phyloP scores from a whole-genome alignment of 2,329 filamentous ascomycete genomes.

The Phialophora macrospora region DNA sequence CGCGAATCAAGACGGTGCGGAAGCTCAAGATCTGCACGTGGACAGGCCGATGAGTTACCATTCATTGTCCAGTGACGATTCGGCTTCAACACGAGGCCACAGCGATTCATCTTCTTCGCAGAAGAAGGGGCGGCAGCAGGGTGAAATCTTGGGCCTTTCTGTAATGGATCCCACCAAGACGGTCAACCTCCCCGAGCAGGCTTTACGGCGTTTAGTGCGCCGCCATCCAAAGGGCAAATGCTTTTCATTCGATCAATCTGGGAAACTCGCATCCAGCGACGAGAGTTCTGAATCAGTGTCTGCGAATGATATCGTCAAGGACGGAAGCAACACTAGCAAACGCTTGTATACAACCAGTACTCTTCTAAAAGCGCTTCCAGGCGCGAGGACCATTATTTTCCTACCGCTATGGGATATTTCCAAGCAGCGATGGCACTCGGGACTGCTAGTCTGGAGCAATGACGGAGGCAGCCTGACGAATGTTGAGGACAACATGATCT shows the following conservation, averaged over 20 bases:
- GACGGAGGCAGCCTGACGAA: conserved; percentile 41
- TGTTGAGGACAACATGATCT: conserved; percentile 48
- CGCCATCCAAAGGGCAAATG: conserved; percentile 55
- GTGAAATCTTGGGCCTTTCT: conserved; percentile 23
- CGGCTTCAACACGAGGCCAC: conserved; percentile 14
- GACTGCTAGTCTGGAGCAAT: conserved; percentile 53
- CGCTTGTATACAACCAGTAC: conserved; percentile 27
- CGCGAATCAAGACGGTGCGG: neutral
- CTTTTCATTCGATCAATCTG: conserved; percentile 83
- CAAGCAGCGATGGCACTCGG: conserved; percentile 54
- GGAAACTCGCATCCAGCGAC: conserved; percentile 76
- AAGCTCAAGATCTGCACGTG: neutral
- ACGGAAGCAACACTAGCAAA: neutral
- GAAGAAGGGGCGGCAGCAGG: conserved; percentile 41
- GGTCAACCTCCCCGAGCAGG: conserved; percentile 46
- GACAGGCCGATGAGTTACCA: neutral
- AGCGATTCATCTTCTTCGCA: conserved; percentile 20
- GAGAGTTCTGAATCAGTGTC: conserved; percentile 51
- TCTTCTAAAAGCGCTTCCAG: conserved; percentile 32
- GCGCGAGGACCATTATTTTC: conserved; percentile 46
- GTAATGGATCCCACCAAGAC: conserved; percentile 16
- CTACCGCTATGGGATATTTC: conserved; percentile 58
- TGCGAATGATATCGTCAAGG: conserved; percentile 20
- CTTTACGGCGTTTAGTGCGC: conserved; percentile 51
- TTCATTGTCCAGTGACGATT: conserved; percentile 15